A percentile compares a stretch with the other conserved stretches of the same genome.
These are phyloP conservation scores for Angomonas deanei DNA, from an alignment of 208 protist genomes.

Conservation along the genomic window DNA sequence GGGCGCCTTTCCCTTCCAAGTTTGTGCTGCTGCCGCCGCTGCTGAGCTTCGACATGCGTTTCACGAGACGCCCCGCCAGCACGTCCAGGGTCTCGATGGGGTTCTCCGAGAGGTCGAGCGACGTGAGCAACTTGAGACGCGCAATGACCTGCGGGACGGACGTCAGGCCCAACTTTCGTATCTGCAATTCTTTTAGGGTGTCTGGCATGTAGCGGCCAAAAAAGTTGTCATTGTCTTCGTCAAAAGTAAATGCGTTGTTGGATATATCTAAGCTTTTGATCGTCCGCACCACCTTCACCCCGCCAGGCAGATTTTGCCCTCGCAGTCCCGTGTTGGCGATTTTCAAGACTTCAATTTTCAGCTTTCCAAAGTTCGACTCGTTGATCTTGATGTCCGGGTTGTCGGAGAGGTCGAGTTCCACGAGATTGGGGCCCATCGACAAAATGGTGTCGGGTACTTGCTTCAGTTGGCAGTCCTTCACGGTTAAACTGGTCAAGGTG, in stretches of 20 bases:
- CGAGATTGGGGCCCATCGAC: constrained; percentile 23
- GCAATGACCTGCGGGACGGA: constrained; percentile 64
- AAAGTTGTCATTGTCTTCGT: constrained; percentile 47
- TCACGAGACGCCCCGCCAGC: constrained; percentile 68
- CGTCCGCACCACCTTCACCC: constrained; percentile 36
- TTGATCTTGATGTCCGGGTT: constrained; percentile 52
- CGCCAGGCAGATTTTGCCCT: constrained; percentile 43
- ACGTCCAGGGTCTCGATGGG: constrained; percentile 80
- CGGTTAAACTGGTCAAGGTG: constrained; percentile 34
- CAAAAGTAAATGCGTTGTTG: constrained; percentile 61
- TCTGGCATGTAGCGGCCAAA: constrained; percentile 53
- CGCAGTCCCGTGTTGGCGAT: constrained; percentile 63
- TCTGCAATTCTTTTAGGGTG: constrained; percentile 66
- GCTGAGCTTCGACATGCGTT: constrained; percentile 26
- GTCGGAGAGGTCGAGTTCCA: constrained; percentile 69
- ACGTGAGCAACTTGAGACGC: constrained; percentile 43
- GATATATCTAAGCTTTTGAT: constrained; percentile 76
- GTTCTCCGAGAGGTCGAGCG: constrained; percentile 73
- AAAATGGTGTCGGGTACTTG: constrained; percentile 42
- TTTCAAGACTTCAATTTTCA: constrained; percentile 44
- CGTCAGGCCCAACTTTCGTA: constrained; percentile 51
- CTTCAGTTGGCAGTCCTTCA: constrained; percentile 52
- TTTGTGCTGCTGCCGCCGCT: constrained; percentile 5
- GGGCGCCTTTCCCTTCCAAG: constrained; percentile 15
- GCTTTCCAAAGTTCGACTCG: constrained; percentile 30